Percentiles rank a stretch among this genome's conserved stretches.
These are phyloP conservation scores for Arthrobotrys musiformis DNA, from an alignment of 2,329 filamentous ascomycete species.

Conservation along the genomic window DNA sequence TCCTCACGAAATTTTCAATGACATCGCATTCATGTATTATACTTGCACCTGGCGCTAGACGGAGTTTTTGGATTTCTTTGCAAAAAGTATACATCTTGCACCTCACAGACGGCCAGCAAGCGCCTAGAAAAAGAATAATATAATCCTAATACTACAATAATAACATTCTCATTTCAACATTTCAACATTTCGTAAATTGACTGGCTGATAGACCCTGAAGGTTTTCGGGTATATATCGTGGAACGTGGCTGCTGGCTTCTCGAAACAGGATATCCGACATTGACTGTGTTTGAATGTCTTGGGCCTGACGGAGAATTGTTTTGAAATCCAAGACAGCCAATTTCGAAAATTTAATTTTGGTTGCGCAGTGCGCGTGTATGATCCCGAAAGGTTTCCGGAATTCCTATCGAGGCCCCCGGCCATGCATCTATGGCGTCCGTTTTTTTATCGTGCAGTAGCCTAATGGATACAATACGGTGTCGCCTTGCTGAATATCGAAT, in stretches of 20 bases:
- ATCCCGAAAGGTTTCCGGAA: background rate
- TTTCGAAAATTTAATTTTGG: background rate
- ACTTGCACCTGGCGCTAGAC: background rate
- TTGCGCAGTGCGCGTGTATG: too few relatives aligned
- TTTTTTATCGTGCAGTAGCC: background rate
- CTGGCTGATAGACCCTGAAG: background rate
- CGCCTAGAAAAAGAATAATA: background rate
- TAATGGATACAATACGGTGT: too few relatives aligned
- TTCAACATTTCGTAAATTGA: too few relatives aligned
- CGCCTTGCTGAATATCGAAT: too few relatives aligned
- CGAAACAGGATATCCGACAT: background rate
- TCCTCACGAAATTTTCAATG: background rate
- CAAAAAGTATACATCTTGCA: too few relatives aligned
- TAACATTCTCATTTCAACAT: background rate
- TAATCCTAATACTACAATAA: background rate
- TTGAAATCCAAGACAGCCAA: conserved; percentile 21
- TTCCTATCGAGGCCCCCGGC: background rate
- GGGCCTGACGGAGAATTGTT: background rate
- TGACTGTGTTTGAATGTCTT: background rate
- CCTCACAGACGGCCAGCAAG: too few relatives aligned
- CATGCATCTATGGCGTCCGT: too few relatives aligned
- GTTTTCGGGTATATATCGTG: background rate
- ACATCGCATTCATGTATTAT: background rate
- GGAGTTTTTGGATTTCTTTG: background rate
- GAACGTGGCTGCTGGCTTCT: background rate